Evolutionary conservation across 148 eudicot species (phyloP).

Genomic region (Cornus suecica): DNA sequence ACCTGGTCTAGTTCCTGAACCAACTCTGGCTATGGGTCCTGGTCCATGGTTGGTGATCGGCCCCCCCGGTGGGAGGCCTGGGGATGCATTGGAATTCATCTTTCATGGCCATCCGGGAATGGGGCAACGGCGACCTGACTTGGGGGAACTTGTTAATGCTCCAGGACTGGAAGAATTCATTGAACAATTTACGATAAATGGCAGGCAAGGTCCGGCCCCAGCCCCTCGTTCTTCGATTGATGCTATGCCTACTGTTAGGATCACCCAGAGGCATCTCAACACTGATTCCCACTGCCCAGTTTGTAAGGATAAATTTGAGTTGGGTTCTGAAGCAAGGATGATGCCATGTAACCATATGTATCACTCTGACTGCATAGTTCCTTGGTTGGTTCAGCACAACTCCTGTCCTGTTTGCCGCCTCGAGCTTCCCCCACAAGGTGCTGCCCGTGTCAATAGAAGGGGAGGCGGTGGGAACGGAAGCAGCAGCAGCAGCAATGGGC

Average conservation of each 20-base stretch:
- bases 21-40: conserved; percentile 22
- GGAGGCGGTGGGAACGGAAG: conserved; percentile 28
- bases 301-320: conserved; percentile 77
- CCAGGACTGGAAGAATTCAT: conserved; percentile 78
- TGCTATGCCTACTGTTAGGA: conserved; percentile 79
- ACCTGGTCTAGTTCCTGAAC: conserved; percentile 45
- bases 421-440: conserved; percentile 58
- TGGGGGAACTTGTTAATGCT: conserved; percentile 60
- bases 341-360: conserved; percentile 92
- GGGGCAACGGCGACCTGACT: conserved; percentile 51
- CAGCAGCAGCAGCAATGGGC: conserved; percentile 23
- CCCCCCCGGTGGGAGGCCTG: conserved; percentile 48
- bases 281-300: conserved; percentile 89
- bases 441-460: conserved; percentile 31
- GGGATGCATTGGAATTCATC: conserved; percentile 54
- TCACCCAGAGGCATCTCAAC: conserved; percentile 66
- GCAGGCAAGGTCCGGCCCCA: conserved; percentile 86
- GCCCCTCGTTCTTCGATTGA: conserved; percentile 84
- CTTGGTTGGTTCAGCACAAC: conserved; percentile 93
- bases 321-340: conserved; percentile 75
- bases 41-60: conserved; percentile 66
- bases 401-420: conserved; percentile 96
- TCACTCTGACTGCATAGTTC: conserved; percentile 85
- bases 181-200: conserved; percentile 61
- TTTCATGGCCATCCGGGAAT: conserved; percentile 57